A percentile compares a stretch with the other conserved stretches of the same genome.
phyloP scores from a whole-genome alignment of 2,329 filamentous ascomycete genomes.

The Botrytis pseudocinerea region DNA sequence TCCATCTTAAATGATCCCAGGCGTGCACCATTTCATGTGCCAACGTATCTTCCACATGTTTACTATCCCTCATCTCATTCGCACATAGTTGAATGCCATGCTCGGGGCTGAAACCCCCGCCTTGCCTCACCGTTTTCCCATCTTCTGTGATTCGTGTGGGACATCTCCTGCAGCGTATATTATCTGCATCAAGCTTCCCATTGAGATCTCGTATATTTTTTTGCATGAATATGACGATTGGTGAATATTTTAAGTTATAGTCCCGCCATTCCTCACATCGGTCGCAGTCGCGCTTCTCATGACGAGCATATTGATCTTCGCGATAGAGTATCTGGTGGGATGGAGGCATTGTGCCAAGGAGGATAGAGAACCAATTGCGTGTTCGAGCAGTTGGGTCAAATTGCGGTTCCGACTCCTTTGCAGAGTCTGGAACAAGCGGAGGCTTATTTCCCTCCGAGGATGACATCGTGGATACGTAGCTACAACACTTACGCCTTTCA shows the following conservation, averaged over 20 bases:
- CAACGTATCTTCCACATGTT: slow-evolving; percentile 88
- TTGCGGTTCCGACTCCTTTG: not conserved
- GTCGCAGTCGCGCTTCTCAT: slow-evolving; percentile 76
- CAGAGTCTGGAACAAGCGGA: not conserved
- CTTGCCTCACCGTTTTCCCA: slow-evolving; percentile 59
- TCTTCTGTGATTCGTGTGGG: slow-evolving; percentile 52
- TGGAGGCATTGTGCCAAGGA: slow-evolving; percentile 22
- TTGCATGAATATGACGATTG: slow-evolving; percentile 81
- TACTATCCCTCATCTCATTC: slow-evolving; percentile 78
- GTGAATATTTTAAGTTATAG: slow-evolving; percentile 82
- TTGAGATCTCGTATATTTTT: slow-evolving; percentile 79
- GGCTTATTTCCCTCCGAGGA: slow-evolving; percentile 21
- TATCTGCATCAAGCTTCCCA: slow-evolving; percentile 69
- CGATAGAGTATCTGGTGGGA: slow-evolving; percentile 45
- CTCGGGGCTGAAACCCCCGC: slow-evolving; percentile 81
- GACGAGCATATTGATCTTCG: slow-evolving; percentile 69
- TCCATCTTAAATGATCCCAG: slow-evolving; percentile 89
- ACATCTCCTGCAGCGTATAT: slow-evolving; percentile 83
- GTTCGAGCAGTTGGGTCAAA: slow-evolving; percentile 20
- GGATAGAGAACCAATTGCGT: slow-evolving; percentile 24
- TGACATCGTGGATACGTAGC: slow-evolving; percentile 3
- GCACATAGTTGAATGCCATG: slow-evolving; percentile 91
- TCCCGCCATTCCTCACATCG: slow-evolving; percentile 80
- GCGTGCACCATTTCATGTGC: slow-evolving; percentile 98
- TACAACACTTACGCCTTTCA: not conserved